Base-by-base conservation (phyloP, 75 land plant species). In the Cryptomeria japonica region DNA sequence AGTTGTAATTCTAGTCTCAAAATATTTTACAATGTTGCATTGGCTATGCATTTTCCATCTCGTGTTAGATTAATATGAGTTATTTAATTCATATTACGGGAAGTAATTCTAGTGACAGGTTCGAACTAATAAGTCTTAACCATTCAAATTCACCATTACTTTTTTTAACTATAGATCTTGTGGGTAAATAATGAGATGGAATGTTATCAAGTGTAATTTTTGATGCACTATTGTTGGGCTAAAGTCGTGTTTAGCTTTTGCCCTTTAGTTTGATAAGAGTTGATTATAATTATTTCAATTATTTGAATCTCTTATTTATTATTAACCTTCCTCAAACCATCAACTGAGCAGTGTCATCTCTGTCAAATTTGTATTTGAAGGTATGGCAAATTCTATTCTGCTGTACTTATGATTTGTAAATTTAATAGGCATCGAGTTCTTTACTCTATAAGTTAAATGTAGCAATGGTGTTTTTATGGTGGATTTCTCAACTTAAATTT, bases 1-100 rank as follows among this genome's bases (percentile, higher is more conserved):
- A 85, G 18, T 56, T 85, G 86, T 85, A 85, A 53, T 85, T 47
- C 18, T 75, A 56, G 37, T 34, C 38, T 85, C 15, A 85, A 28
- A 82, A 82, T 44, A 46, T 46, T 85, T 53, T 84, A 44, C 84
- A 82, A 28, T 85, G 86, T 56, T 46, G 58, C 64, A 36, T 85
- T 64, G 70, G 70, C 70, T 28, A 25, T 64, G 31, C 28, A 64
- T 25, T 64, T 64, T 64, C 70, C 70, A 64, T 25, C 70, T 22
- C 28, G 70, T 64, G 70, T 25, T 25, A 64, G 70, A 64, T 25
- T 28, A 64, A 28, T 28, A 5, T 58, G 70, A 64, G 70, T 5
- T 10, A 64, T 61, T 22, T 25, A 64, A 22, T 7, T 28, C n/a
- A 64, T 22, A 64, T 28, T 25, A 28, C 28, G 70, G 70, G 70